Evolutionary conservation across 2,329 filamentous ascomycete genomes (phyloP), one percentile per base, ranked within the genome.

Genomic region (Hypoxylon sp.): DNA sequence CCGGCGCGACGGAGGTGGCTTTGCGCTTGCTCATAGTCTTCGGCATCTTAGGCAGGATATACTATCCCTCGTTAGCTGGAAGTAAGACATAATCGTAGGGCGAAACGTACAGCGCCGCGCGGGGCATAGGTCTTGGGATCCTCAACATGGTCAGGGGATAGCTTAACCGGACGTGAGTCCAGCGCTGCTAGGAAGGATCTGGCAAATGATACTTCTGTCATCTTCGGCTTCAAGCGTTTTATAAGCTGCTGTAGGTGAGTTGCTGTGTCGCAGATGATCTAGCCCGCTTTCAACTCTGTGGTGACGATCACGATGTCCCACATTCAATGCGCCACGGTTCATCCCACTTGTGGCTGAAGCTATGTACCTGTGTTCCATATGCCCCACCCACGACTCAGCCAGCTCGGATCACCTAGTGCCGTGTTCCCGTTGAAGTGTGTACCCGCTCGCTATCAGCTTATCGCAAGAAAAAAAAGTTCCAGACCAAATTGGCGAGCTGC

Each of bases 81-180:
- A 27, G 49, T 17, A 55, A 64, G 35, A 59, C n/a, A 57, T 17
- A 25, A 3, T 49, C 6, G 53, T 49, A 30, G 33, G 49, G 20
- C 11, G 30, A 66, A 55, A 79, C 90, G 31, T 88, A 98, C 95
- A 14, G 94, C 91, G 72, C 90, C 86, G 69, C 92, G 89, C 27
- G 92, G 84, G 25, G 93, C 92, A 79, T 95, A 95, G 73, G 86
- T 89, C 75, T 90, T 90, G 55, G 93, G 90, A 78, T 98, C 93
- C 81, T 95, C 93, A 80, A 97, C 90, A 89, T 98, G 92, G 80
- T 98, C 94, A 72, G 92, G 85, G n/a, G 91, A 90, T 71, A 98
- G 88, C 84, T 95, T 97, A 75, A 90, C 81, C 6, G 94, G 92
- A 55, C 91, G 90, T 68, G 90, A 88, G 81, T 97, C 94, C 70